Conservation (phyloP, 768 basidiomycete genomes). For the Lactarius tabidus region DNA sequence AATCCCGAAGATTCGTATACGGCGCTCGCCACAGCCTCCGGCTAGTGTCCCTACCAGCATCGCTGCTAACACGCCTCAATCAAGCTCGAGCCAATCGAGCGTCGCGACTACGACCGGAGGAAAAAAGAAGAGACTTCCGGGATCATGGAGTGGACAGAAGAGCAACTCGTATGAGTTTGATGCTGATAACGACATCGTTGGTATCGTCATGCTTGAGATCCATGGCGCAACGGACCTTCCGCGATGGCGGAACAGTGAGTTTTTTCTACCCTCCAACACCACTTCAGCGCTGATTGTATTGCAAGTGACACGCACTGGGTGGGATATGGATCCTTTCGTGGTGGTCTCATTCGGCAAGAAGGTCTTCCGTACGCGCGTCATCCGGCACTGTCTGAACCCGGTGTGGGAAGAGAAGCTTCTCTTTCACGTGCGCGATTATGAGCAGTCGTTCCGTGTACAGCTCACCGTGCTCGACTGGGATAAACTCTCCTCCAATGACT, state of each 20-base stretch:
- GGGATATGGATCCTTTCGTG: conserved; percentile 98
- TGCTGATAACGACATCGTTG: conserved; percentile 76
- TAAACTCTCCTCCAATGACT: conserved; percentile 84
- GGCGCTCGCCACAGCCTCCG: conserved; percentile 31
- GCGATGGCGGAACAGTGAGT: conserved; percentile 78
- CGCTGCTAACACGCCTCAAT: conserved; percentile 8
- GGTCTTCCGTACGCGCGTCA: conserved; percentile 88
- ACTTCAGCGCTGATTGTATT: neutral
- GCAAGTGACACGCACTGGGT: conserved; percentile 78
- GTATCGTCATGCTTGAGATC: conserved; percentile 95
- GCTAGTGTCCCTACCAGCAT: conserved; percentile 33
- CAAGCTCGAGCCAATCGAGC: conserved; percentile 23
- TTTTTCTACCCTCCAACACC: neutral
- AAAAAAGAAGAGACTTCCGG: conserved; percentile 39
- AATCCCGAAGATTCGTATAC: conserved; percentile 36
- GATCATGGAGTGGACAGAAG: conserved; percentile 39
- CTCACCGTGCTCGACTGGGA: conserved; percentile 95
- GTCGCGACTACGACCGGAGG: conserved; percentile 27
- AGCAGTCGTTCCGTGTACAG: conserved; percentile 71
- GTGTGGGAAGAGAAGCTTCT: conserved; percentile 93
- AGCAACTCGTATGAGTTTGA: conserved; percentile 54
- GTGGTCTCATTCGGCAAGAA: conserved; percentile 97
- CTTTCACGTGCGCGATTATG: conserved; percentile 90
- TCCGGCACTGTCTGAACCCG: conserved; percentile 82
- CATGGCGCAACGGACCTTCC: conserved; percentile 81